A percentile compares a stretch with the other conserved stretches of the same genome.
phyloP scores from a whole-genome alignment of 2,329 filamentous ascomycete species.

The Alternaria dauci region DNA sequence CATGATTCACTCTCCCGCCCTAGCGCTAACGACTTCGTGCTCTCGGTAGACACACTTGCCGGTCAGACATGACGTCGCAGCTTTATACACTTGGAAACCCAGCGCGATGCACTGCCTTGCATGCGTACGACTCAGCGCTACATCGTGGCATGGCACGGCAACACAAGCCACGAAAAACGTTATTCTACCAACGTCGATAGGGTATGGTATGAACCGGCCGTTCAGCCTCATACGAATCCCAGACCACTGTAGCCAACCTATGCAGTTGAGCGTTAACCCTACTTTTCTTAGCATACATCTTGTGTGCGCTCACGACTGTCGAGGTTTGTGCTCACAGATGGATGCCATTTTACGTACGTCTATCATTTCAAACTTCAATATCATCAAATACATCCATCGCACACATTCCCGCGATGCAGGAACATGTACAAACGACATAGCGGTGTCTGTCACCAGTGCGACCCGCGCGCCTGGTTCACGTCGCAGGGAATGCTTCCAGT shows the following conservation, averaged over 20 bases:
- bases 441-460: not conserved
- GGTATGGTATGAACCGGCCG: not conserved
- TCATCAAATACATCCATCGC: not conserved
- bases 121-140: constrained; percentile 4
- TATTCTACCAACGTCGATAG: not conserved
- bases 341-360: too few relatives aligned
- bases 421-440: not conserved
- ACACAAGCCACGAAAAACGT: not conserved
- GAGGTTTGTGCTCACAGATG: too few relatives aligned
- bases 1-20: not conserved
- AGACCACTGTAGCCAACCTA: not conserved
- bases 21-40: constrained; percentile 5
- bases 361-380: too few relatives aligned
- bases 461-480: constrained; percentile 7
- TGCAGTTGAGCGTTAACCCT: not conserved
- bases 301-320: too few relatives aligned
- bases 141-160: constrained; percentile 14
- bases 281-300: too few relatives aligned
- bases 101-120: constrained; percentile 6
- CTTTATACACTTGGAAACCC: not conserved
- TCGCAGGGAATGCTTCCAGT: constrained; percentile 2
- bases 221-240: not conserved
- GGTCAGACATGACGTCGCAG: constrained; percentile 11
- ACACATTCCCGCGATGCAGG: not conserved
- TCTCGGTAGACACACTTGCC: not conserved